Evolutionary conservation across 352 stramenopile genomes (phyloP).

Genomic region (Phytophthora sansomeana): DNA sequence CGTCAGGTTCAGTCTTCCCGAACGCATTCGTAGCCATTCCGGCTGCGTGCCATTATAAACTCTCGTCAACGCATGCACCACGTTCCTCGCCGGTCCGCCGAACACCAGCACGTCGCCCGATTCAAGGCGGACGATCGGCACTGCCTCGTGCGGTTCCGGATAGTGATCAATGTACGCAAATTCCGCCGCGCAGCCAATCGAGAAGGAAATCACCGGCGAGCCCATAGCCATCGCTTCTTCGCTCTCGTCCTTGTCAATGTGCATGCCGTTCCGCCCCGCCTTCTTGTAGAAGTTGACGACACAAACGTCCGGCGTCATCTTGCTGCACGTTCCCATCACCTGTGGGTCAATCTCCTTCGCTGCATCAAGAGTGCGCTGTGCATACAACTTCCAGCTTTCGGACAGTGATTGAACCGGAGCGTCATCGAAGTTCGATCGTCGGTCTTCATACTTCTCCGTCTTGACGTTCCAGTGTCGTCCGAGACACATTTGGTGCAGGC

Average conservation of each 20-base stretch:
- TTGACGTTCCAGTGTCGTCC: constrained; percentile 78
- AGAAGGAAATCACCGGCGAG: constrained; percentile 78
- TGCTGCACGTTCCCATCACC: constrained; percentile 57
- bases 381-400: constrained; percentile 40
- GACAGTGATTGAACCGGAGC: constrained; percentile 47
- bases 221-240: constrained; percentile 62
- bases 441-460: constrained; percentile 69
- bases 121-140: constrained; percentile 69
- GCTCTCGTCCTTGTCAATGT: constrained; percentile 81
- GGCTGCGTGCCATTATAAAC: constrained; percentile 67
- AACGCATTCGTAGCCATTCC: constrained; percentile 61
- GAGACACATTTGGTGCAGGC: constrained; percentile 79
- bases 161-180: constrained; percentile 80
- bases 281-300: constrained; percentile 86
- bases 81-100: constrained; percentile 57
- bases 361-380: constrained; percentile 45
- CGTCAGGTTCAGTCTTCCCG: constrained; percentile 73
- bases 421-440: constrained; percentile 65
- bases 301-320: constrained; percentile 67
- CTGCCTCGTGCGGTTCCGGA: constrained; percentile 52
- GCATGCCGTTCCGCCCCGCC: constrained; percentile 74
- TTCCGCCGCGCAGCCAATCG: constrained; percentile 66
- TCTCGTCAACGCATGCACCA: constrained; percentile 73
- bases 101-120: constrained; percentile 82
- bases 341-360: constrained; percentile 45